A percentile compares a stretch with the other conserved stretches of the same genome.
phyloP scores from a whole-genome alignment of 108 stramenopile genomes.

The Ochromonas danica region DNA sequence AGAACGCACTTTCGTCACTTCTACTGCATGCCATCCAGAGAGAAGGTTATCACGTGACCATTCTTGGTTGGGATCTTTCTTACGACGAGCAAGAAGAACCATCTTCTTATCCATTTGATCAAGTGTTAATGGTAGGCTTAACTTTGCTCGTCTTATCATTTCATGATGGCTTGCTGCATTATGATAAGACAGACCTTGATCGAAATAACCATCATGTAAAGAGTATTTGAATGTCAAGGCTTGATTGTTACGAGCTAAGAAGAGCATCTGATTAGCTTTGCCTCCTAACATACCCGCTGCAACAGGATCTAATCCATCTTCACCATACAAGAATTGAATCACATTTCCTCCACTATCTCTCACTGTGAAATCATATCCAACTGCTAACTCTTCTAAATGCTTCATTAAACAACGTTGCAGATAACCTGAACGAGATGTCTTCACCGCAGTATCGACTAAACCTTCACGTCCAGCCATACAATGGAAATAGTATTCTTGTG shows the following conservation, averaged over 20 bases:
- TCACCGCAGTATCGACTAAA: constrained; percentile 83
- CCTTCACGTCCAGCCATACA: constrained; percentile 99
- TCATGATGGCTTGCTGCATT: constrained; percentile 10
- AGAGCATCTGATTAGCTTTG: constrained; percentile 70
- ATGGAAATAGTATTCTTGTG: constrained; percentile 99
- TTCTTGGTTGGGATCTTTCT: background rate
- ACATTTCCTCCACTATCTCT: constrained; percentile 94
- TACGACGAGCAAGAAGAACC: background rate
- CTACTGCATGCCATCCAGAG: constrained; percentile 41
- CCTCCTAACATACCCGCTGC: constrained; percentile 79
- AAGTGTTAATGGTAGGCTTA: background rate
- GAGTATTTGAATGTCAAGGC: constrained; percentile 52
- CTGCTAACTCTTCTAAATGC: constrained; percentile 91
- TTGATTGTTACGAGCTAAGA: constrained; percentile 78
- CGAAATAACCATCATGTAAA: constrained; percentile 20
- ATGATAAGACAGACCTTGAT: constrained; percentile 30
- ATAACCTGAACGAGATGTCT: constrained; percentile 97
- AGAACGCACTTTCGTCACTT: constrained; percentile 41
- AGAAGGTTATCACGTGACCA: constrained; percentile 38
- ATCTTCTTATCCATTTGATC: background rate
- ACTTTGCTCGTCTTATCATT: background rate
- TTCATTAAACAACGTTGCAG: constrained; percentile 97
- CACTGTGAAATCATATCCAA: constrained; percentile 94
- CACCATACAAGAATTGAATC: constrained; percentile 97
- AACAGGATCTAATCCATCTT: constrained; percentile 94